Evolutionary conservation across 148 eudicot species (phyloP), one percentile per base, ranked within the genome.

Genomic region (Cornus florida): DNA sequence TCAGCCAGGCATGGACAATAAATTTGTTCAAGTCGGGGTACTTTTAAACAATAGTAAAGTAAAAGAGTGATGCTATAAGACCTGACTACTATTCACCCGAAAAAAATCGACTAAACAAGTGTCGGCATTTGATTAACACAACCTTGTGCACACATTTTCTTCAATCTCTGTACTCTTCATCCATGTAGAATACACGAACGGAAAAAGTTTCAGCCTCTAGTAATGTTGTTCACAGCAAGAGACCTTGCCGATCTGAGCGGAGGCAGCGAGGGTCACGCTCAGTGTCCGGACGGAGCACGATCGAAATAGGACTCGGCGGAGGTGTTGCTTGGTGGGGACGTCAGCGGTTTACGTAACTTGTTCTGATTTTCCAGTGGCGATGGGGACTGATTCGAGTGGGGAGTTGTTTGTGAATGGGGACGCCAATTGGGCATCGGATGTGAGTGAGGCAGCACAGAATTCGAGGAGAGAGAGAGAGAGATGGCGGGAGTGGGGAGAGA

Each of bases 301-400:
- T 28, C 28, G 28, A 28, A 28, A 1, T 28, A 1, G 28, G 1
- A 28, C 28, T 28, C 28, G 28, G 28, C 28, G 1, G 28, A 28
- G 28, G 28, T 28, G 28, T 28, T 28, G 28, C 28, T 28, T 1
- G 28, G 28, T 91, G 16, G 92, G 88, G 75, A 90, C 90, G 7
- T 84, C 86, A 4, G 90, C 87, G 9, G 89, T 92, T 5, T 77
- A 84, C 28, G 94, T 88, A 0, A 89, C 97, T 17, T 92, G 96
- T 43, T 94, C 98, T 20, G 98, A 94, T 80, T 89, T 92, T 43
- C 87, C 90, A 81, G 79, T 92, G 88, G 90, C 89, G 72, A 83
- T 85, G 2, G 92, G 92, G 78, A 94, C 98, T 39, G 98, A 94
- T 79, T 94, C 98, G 74, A 94, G 96, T 56, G 98, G 98, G 68